Evolutionary conservation across 208 protist genomes (phyloP).

Genomic region (Naegleria fowleri): DNA sequence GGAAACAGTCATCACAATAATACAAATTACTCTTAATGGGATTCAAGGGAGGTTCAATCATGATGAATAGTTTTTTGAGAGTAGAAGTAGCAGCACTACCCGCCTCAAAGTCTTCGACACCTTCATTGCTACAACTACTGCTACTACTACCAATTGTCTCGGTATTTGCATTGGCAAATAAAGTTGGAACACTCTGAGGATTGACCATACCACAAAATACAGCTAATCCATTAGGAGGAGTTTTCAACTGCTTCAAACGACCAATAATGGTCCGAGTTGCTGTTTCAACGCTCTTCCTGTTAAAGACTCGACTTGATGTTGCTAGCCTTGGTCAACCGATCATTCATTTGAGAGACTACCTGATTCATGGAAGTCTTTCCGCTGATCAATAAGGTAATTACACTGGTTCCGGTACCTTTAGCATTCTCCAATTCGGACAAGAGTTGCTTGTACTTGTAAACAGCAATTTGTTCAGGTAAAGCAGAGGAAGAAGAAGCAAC

Average conservation of each 20-base stretch:
- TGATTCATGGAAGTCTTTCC: not conserved
- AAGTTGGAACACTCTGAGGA: not conserved
- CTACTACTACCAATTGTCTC: too few species aligned
- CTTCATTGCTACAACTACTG: not conserved
- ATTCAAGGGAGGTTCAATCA: slow-evolving; percentile 98
- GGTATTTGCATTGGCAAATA: not conserved
- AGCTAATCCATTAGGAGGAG: slow-evolving; percentile 93
- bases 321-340: not conserved
- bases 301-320: slow-evolving; percentile 27
- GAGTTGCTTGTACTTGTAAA: not conserved
- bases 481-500: too few species aligned
- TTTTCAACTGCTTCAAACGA: slow-evolving; percentile 82
- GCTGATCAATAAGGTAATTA: not conserved
- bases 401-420: not conserved
- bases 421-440: not conserved
- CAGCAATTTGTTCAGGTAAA: not conserved
- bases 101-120: not conserved
- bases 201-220: slow-evolving; percentile 89
- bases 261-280: slow-evolving; percentile 77
- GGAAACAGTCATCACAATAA: slow-evolving; percentile 95
- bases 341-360: not conserved
- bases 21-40: slow-evolving; percentile 98
- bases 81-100: not conserved
- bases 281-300: slow-evolving; percentile 2
- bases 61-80: slow-evolving; percentile 97